Evolutionary conservation across 371 early-diverging fungal genomes (phyloP).

Genomic region (Mortierella sp.): DNA sequence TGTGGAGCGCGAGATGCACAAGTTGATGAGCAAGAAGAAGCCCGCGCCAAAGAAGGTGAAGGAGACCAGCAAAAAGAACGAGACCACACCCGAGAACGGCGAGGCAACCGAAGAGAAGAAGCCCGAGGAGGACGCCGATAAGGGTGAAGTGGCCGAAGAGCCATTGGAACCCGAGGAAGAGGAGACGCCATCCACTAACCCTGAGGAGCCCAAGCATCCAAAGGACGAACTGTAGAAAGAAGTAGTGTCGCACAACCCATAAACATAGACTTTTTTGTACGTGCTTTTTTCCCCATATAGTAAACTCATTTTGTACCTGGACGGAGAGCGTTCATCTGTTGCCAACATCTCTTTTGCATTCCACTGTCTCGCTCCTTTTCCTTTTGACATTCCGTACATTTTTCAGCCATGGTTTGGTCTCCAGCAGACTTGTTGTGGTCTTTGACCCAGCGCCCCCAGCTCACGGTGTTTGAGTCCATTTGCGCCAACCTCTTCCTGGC

Average conservation of each 20-base stretch:
- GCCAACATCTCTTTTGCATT: too few relatives aligned
- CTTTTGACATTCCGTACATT: too few relatives aligned
- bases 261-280: too few relatives aligned
- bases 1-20: slow-evolving; percentile 64
- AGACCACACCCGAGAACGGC: slow-evolving; percentile 41
- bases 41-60: slow-evolving; percentile 58
- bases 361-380: too few relatives aligned
- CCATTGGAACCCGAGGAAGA: slow-evolving; percentile 5
- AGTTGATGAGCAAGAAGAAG: slow-evolving; percentile 68
- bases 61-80: slow-evolving; percentile 28
- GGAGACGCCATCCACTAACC: slow-evolving; percentile 7
- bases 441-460: slow-evolving; percentile 17
- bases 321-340: too few relatives aligned
- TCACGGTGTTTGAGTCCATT: slow-evolving; percentile 48
- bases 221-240: slow-evolving; percentile 49
- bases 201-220: slow-evolving; percentile 24
- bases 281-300: too few relatives aligned
- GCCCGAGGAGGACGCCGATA: slow-evolving; percentile 3
- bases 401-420: slow-evolving; percentile 32
- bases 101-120: slow-evolving; percentile 22
- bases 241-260: too few relatives aligned
- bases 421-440: slow-evolving; percentile 48
- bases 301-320: too few relatives aligned
- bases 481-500: slow-evolving; percentile 40
- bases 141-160: slow-evolving; percentile 9